Conservation (phyloP, 1,284 basidiomycete genomes). For the Pterulicium gracile region DNA sequence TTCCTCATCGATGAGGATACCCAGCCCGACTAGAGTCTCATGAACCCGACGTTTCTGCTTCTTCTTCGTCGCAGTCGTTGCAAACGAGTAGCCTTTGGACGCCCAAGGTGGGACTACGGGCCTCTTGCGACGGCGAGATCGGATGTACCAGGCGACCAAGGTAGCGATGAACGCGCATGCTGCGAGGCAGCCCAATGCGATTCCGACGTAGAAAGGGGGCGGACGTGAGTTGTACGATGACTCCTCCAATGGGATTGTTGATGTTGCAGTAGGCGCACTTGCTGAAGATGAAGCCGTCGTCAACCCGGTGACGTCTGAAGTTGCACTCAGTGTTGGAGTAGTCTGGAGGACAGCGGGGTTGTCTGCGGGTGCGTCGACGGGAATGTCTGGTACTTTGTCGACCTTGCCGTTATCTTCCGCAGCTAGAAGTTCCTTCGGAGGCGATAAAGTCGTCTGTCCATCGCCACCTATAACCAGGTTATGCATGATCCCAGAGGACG, state of each 20-base stretch:
- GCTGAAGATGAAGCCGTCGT: not conserved
- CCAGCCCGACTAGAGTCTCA: conserved; percentile 6
- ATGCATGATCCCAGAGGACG: not conserved
- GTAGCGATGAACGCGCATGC: conserved; percentile 27
- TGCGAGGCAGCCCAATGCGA: conserved; percentile 30
- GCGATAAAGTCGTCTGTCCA: not conserved
- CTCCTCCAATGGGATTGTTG: not conserved
- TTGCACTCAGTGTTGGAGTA: too few relatives aligned
- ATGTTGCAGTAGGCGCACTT: not conserved
- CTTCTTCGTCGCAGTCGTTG: conserved; percentile 9
- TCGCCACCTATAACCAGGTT: not conserved
- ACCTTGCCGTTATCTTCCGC: too few relatives aligned
- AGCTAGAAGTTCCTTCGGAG: too few relatives aligned
- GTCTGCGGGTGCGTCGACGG: not conserved
- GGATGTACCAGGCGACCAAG: conserved; percentile 28
- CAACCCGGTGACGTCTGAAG: too few relatives aligned
- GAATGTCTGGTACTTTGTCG: not conserved
- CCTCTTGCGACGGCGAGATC: conserved; percentile 23
- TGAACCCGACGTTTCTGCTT: conserved; percentile 5
- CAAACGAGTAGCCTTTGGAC: conserved; percentile 17
- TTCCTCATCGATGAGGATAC: not conserved
- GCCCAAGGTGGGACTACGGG: conserved; percentile 17
- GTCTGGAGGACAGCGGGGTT: not conserved
- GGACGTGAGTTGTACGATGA: not conserved
- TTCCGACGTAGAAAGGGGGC: conserved; percentile 31